Evolutionary conservation across 177 flowering plant genomes (phyloP).

Genomic region (Vitis hybrid): DNA sequence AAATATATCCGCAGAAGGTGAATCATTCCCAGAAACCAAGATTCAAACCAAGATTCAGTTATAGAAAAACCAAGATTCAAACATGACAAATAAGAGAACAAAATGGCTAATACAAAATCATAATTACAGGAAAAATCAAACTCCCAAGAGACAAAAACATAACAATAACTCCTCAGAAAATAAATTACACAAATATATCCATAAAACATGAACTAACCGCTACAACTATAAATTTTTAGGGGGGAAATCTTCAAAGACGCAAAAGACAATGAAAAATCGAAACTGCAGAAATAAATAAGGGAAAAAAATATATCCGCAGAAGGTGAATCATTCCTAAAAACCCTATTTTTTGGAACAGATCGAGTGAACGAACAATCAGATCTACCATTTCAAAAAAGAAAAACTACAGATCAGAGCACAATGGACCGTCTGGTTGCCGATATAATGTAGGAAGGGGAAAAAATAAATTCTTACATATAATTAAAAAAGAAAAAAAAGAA

Average conservation of each 20-base stretch:
- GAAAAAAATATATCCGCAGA: not conserved
- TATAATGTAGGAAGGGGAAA: not conserved
- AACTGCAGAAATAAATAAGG: not conserved
- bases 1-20: not conserved
- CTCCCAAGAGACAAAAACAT: too few species aligned
- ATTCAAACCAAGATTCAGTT: too few species aligned
- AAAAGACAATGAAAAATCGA: not conserved
- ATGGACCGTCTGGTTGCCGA: not conserved
- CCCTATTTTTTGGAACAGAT: not conserved
- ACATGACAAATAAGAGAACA: too few species aligned
- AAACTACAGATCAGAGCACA: slow-evolving; percentile 3
- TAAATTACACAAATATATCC: too few species aligned
- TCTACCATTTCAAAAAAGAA: not conserved
- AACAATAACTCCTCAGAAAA: too few species aligned
- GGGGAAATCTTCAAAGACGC: not conserved
- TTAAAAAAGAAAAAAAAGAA: too few species aligned
- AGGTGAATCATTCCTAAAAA: not conserved
- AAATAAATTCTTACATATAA: too few species aligned
- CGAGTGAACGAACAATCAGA: not conserved
- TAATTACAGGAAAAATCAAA: too few species aligned
- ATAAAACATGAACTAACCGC: too few species aligned
- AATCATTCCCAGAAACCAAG: not conserved
- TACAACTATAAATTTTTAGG: too few species aligned
- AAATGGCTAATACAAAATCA: too few species aligned
- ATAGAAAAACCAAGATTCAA: too few species aligned